Conservation (phyloP, 1,284 basidiomycete genomes). For the Thecaphora thlaspeos region DNA sequence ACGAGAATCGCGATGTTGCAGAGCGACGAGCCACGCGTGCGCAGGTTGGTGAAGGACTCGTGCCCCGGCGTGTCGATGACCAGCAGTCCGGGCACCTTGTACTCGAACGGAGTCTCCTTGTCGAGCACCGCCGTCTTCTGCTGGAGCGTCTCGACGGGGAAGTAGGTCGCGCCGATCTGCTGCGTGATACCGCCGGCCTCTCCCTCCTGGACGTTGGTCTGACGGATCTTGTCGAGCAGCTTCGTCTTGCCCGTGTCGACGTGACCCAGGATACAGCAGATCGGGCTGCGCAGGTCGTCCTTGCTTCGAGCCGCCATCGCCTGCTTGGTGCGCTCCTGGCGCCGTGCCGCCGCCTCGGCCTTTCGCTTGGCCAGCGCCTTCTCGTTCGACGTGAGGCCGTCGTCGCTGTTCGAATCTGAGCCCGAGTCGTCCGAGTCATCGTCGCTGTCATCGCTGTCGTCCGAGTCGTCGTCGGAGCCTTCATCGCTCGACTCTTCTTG, state of each 20-base stretch:
- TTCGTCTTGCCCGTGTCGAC: slow-evolving; percentile 99
- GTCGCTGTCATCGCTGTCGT: slow-evolving; percentile 63
- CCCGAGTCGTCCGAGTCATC: slow-evolving; percentile 63
- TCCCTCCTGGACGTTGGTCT: slow-evolving; percentile 99
- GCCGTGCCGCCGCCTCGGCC: slow-evolving; percentile 76
- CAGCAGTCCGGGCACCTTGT: slow-evolving; percentile 94
- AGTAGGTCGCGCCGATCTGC: slow-evolving; percentile 99
- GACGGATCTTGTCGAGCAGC: slow-evolving; percentile 97
- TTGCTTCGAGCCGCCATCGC: slow-evolving; percentile 84
- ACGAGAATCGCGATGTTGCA: slow-evolving; percentile 99
- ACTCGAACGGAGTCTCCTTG: slow-evolving; percentile 79
- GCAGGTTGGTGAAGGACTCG: slow-evolving; percentile 98
- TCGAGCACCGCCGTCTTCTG: slow-evolving; percentile 90
- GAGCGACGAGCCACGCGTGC: slow-evolving; percentile 90
- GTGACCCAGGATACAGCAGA: slow-evolving; percentile 98
- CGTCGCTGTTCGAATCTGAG: slow-evolving; percentile 52
- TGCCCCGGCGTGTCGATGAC: slow-evolving; percentile 99
- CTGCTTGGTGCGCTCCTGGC: slow-evolving; percentile 77
- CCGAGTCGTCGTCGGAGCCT: slow-evolving; percentile 23
- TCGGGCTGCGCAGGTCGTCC: slow-evolving; percentile 90
- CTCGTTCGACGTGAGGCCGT: slow-evolving; percentile 57
- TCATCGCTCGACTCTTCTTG: slow-evolving; percentile 9
- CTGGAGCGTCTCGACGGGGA: slow-evolving; percentile 94
- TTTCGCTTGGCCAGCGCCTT: slow-evolving; percentile 74
- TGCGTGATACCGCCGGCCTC: slow-evolving; percentile 99